Conservation (phyloP, 2,329 filamentous ascomycete species). For the Epichloe festucae region DNA sequence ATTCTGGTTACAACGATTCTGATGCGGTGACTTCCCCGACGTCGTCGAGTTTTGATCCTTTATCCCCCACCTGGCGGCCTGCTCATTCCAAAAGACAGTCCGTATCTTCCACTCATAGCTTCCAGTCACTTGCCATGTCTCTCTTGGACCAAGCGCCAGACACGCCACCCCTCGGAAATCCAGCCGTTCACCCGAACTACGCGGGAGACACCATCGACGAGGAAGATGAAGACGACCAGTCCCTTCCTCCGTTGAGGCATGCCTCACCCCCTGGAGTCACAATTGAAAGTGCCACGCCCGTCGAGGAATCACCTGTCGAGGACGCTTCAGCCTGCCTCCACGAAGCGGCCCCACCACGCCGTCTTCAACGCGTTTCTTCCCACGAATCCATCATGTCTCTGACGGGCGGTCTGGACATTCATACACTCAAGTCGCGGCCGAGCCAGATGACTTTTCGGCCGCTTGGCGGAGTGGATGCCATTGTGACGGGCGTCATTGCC, state of each 20-base stretch:
- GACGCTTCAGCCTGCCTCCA: conserved; percentile 19
- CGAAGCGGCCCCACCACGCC: conserved; percentile 26
- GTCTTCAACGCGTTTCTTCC: conserved; percentile 54
- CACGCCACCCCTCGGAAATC: conserved; percentile 11
- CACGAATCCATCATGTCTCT: conserved; percentile 86
- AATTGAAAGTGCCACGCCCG: conserved; percentile 16
- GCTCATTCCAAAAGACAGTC: conserved; percentile 43
- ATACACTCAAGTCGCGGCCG: conserved; percentile 62
- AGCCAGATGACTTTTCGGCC: conserved; percentile 55
- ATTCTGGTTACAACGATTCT: conserved; percentile 44
- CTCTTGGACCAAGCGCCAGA: conserved; percentile 21
- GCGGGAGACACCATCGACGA: conserved; percentile 23
- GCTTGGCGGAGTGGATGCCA: conserved; percentile 40
- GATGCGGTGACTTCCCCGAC: conserved; percentile 73
- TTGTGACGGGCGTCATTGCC: conserved; percentile 46
- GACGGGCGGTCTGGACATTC: conserved; percentile 78
- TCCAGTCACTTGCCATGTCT: conserved; percentile 23
- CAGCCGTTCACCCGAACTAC: conserved; percentile 11
- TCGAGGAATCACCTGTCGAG: conserved; percentile 20
- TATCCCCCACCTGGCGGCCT: conserved; percentile 46
- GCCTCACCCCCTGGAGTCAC: conserved; percentile 15
- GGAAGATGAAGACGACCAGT: conserved; percentile 22
- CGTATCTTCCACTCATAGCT: conserved; percentile 39
- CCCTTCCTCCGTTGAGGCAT: conserved; percentile 8
- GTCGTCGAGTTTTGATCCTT: conserved; percentile 61